These are phyloP conservation scores for Trichophyton benhamiae DNA, from an alignment of 2,329 filamentous ascomycete genomes.

Conservation along the genomic window DNA sequence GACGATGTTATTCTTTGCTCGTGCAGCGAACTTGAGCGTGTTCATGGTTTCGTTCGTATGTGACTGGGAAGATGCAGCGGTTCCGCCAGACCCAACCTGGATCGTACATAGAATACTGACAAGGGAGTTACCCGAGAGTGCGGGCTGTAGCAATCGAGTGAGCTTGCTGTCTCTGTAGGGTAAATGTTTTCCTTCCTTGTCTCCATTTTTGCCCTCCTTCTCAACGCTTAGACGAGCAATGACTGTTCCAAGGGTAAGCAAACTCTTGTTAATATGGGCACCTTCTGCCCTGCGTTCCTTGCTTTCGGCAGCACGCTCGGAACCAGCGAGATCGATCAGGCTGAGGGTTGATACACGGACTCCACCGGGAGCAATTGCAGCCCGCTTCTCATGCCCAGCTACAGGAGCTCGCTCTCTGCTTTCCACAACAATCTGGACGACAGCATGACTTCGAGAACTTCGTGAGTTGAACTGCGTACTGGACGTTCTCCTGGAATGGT, in stretches of 20 bases:
- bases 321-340: slow-evolving; percentile 90
- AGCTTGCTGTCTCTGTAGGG: slow-evolving; percentile 97
- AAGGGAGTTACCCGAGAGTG: slow-evolving; percentile 81
- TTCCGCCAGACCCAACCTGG: slow-evolving; percentile 68
- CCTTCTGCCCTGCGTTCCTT: slow-evolving; percentile 91
- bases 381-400: slow-evolving; percentile 49
- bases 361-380: slow-evolving; percentile 65
- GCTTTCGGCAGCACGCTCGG: slow-evolving; percentile 86
- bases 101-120: slow-evolving; percentile 98
- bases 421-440: slow-evolving; percentile 97
- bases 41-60: slow-evolving; percentile 86
- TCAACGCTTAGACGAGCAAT: slow-evolving; percentile 83
- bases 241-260: slow-evolving; percentile 88
- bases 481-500: slow-evolving; percentile 76
- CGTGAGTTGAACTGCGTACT: slow-evolving; percentile 95
- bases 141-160: slow-evolving; percentile 80
- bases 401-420: slow-evolving; percentile 72
- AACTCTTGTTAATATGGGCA: slow-evolving; percentile 95
- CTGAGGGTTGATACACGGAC: slow-evolving; percentile 92
- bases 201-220: slow-evolving; percentile 63
- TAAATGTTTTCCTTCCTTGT: slow-evolving; percentile 82
- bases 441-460: slow-evolving; percentile 93
- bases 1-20: slow-evolving; percentile 95
- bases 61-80: slow-evolving; percentile 54
- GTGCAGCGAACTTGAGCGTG: slow-evolving; percentile 89